Conservation (phyloP, 148 eudicot genomes). For the Rhododendron ferrugineum region DNA sequence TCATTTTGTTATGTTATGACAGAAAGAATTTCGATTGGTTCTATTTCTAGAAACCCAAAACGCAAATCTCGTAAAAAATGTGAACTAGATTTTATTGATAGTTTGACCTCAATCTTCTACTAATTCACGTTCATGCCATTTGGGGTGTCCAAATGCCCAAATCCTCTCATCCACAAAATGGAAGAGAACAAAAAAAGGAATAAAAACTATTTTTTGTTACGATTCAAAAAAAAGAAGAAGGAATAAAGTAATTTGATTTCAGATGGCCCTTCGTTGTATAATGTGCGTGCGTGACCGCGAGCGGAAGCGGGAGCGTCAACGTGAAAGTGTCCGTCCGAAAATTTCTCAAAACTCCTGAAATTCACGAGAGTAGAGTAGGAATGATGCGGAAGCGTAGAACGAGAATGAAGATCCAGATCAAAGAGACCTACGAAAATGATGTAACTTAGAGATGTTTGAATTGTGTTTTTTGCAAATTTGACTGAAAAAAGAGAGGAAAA, state of each 20-base stretch:
- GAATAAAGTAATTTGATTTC: neutral
- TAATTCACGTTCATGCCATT: neutral
- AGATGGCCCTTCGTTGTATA: neutral
- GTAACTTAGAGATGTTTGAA: neutral
- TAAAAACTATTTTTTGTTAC: neutral
- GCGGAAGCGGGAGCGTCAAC: neutral
- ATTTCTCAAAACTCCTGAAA: neutral
- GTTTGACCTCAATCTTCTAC: neutral
- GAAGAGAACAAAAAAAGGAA: neutral
- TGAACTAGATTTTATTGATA: neutral
- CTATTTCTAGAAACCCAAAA: neutral
- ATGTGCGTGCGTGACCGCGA: neutral
- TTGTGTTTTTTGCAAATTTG: neutral
- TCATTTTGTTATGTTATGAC: neutral
- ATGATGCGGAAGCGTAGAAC: neutral
- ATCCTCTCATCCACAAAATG: neutral
- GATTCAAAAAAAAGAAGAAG: too few species aligned
- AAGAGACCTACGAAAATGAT: too few species aligned
- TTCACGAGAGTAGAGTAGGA: neutral
- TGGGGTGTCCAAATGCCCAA: neutral
- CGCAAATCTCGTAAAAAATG: neutral
- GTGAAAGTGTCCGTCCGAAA: too few species aligned
- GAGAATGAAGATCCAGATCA: neutral
- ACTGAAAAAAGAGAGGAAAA: too few species aligned
- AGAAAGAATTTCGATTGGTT: constrained; percentile 8